phyloP scores from a whole-genome alignment of 2,329 filamentous ascomycete species.

The Decorospora gaudefroyi region DNA sequence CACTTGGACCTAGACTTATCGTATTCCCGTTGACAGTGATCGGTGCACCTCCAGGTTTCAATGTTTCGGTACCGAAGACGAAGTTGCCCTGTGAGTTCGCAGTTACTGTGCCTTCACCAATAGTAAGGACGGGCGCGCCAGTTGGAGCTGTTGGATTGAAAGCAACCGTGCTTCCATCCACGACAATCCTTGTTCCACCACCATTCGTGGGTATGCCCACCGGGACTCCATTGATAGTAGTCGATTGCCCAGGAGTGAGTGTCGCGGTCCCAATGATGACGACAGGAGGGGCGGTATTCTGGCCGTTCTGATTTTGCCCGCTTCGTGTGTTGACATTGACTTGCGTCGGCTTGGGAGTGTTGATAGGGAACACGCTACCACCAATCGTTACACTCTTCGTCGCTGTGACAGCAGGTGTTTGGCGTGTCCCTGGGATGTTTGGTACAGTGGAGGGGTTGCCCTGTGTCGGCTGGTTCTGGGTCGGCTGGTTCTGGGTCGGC shows the following conservation, averaged over 20 bases:
- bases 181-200: slow-evolving; percentile 31
- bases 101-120: slow-evolving; percentile 35
- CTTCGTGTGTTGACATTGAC: not conserved
- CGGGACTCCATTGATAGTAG: slow-evolving; percentile 40
- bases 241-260: slow-evolving; percentile 38
- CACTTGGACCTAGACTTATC: slow-evolving; percentile 44
- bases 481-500: slow-evolving; percentile 1
- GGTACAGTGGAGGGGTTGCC: slow-evolving; percentile 5
- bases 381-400: slow-evolving; percentile 28
- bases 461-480: slow-evolving; percentile 5
- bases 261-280: slow-evolving; percentile 37
- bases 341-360: slow-evolving; percentile 22
- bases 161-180: slow-evolving; percentile 35
- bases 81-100: slow-evolving; percentile 42
- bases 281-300: slow-evolving; percentile 9
- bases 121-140: slow-evolving; percentile 28
- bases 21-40: slow-evolving; percentile 46
- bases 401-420: slow-evolving; percentile 7
- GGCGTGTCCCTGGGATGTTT: slow-evolving; percentile 14
- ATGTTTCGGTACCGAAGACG: slow-evolving; percentile 37
- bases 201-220: slow-evolving; percentile 32
- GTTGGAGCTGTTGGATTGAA: slow-evolving; percentile 27
- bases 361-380: slow-evolving; percentile 21
- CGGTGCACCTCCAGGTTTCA: slow-evolving; percentile 36
- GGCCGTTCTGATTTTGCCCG: slow-evolving; percentile 7